A percentile compares a stretch with the other conserved stretches of the same genome.
Evolutionary conservation across 306 rosid species (phyloP).

Genomic region (Rosa lucieae): DNA sequence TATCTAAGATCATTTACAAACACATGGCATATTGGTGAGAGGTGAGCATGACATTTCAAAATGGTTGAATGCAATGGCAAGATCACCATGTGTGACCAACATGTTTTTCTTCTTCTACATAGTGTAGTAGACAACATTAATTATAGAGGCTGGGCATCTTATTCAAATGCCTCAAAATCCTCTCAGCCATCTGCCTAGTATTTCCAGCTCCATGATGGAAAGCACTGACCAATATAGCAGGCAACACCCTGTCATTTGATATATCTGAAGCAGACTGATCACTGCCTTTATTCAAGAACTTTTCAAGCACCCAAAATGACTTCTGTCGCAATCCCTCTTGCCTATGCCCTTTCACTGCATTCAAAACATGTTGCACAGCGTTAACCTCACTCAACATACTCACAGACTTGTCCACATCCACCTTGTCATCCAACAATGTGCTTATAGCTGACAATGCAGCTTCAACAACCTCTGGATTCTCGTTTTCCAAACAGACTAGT

Average conservation of each 20-base stretch:
- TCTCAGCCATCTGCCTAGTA: constrained; percentile 45
- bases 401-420: constrained; percentile 45
- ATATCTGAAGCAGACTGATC: constrained; percentile 33
- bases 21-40: constrained; percentile 7
- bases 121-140: constrained; percentile 6
- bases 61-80: not conserved
- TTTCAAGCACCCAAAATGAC: constrained; percentile 53
- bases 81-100: not conserved
- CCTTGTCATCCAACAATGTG: constrained; percentile 47
- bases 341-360: constrained; percentile 35
- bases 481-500: constrained; percentile 36
- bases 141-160: constrained; percentile 36
- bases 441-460: constrained; percentile 47
- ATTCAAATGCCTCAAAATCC: constrained; percentile 40
- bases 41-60: not conserved
- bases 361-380: constrained; percentile 30
- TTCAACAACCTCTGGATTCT: constrained; percentile 42
- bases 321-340: constrained; percentile 41
- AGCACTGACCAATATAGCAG: constrained; percentile 41
- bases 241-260: constrained; percentile 36
- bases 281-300: constrained; percentile 40
- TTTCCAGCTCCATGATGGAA: constrained; percentile 41
- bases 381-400: constrained; percentile 29
- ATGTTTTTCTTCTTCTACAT: constrained; percentile 14
- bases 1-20: not conserved